Conservation (phyloP, 768 basidiomycete species). For the Psilocybe cubensis region DNA sequence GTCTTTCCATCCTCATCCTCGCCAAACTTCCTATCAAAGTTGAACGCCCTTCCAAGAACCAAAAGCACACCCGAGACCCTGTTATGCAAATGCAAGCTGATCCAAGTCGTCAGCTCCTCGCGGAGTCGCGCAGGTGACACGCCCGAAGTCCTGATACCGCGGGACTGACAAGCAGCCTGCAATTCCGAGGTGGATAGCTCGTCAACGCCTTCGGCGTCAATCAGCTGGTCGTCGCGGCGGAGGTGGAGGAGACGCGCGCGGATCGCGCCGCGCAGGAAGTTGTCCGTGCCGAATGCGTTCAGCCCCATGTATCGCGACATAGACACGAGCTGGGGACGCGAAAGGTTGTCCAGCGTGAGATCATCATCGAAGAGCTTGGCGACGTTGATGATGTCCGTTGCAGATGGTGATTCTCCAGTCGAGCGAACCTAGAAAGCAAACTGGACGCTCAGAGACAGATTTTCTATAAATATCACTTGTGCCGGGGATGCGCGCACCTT, state of each 20-base stretch:
- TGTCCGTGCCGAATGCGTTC: slow-evolving; percentile 98
- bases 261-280: slow-evolving; percentile 93
- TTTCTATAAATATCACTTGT: too few species aligned
- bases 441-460: too few species aligned
- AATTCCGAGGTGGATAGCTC: slow-evolving; percentile 90
- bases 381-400: slow-evolving; percentile 88
- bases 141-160: slow-evolving; percentile 89
- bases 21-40: slow-evolving; percentile 80
- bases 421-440: slow-evolving; percentile 77
- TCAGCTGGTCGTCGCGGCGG: slow-evolving; percentile 92
- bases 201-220: slow-evolving; percentile 87
- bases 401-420: slow-evolving; percentile 92
- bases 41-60: slow-evolving; percentile 92
- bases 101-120: slow-evolving; percentile 93
- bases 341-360: slow-evolving; percentile 95
- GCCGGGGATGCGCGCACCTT: slow-evolving; percentile 61
- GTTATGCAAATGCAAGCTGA: slow-evolving; percentile 86
- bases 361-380: slow-evolving; percentile 98
- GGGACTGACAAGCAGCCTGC: slow-evolving; percentile 90
- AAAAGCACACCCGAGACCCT: slow-evolving; percentile 93
- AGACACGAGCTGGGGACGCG: slow-evolving; percentile 96
- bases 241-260: slow-evolving; percentile 81
- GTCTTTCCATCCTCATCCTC: slow-evolving; percentile 85
- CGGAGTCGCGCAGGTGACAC: slow-evolving; percentile 87
- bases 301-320: slow-evolving; percentile 98